Base-by-base conservation (phyloP, 495 filamentous ascomycete species). In the Bombardia bombarda region DNA sequence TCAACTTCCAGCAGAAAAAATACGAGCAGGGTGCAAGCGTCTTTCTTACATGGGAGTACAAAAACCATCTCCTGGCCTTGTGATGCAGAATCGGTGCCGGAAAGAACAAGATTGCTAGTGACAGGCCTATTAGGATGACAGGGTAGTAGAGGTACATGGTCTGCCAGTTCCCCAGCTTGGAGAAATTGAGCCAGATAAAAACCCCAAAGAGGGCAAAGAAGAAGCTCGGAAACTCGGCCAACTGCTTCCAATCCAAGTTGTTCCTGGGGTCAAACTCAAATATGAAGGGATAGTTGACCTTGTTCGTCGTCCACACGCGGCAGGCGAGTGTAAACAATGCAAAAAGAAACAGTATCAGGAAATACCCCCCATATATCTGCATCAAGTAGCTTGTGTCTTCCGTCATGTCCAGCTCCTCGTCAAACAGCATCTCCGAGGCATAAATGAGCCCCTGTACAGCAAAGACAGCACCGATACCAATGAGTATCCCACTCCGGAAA, bases 241-340 rank as follows among this genome's bases (percentile, higher is more conserved):
- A 70, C 55, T 95, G 83, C 56, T 84, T 81, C 85, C 90, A 96
- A 56, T 96, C 84, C 28, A 97, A 64, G 35, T 80, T 75, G 64
- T 92, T 77, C 51, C 89, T 75, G 33, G 80, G 78, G 67, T 96
- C 88, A 55, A 92, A 93, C 62, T 98, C 92, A 57, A 98, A 97
- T 53, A 97, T 84, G 65, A 98, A 98, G 23, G 79, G 74, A 61
- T 95, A 95, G 56, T 98, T 98, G 55, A 98, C 87, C 61, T 87
- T 90, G 47, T 82, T 78, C 32, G 63, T 67, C 3, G 80, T 77
- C 87, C 88, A 97, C 36, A 94, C 65, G 41, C 80, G 75, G 56
- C 87, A 90, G 52, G 84, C 83, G 24, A 95, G 36, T 46, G 78
- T 82, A 52, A 94, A 95, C 19, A 90, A 58, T 30, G 78, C 65